These are phyloP conservation scores for Vanderwaltozyma polyspora DNA, from an alignment of 805 yeast genomes.

Conservation along the genomic window DNA sequence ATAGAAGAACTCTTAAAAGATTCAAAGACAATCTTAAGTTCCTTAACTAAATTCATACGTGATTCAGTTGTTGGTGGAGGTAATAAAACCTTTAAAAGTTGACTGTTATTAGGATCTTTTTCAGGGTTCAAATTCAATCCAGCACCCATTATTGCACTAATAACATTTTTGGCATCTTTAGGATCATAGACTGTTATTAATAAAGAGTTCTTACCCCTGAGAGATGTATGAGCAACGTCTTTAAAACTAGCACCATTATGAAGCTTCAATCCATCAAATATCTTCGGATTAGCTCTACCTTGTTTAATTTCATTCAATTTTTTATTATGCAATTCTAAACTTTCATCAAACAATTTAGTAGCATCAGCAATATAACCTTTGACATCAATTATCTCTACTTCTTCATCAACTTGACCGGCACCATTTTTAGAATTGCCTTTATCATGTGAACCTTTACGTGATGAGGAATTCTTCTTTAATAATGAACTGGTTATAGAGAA, in stretches of 20 bases:
- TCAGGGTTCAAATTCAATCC: constrained; percentile 73
- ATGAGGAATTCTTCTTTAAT: constrained; percentile 6
- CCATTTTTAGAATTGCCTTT: constrained; percentile 9
- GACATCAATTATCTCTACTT: constrained; percentile 20
- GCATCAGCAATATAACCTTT: constrained; percentile 4
- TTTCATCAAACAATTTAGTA: constrained; percentile 30
- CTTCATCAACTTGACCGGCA: constrained; percentile 23
- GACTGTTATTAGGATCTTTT: constrained; percentile 59
- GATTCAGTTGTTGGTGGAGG: constrained; percentile 68
- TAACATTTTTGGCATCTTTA: constrained; percentile 51
- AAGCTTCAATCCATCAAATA: constrained; percentile 52
- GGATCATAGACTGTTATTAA: constrained; percentile 85
- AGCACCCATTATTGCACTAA: constrained; percentile 59
- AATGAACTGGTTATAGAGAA: constrained; percentile 3
- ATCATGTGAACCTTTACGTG: constrained; percentile 3
- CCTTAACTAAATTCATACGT: constrained; percentile 42
- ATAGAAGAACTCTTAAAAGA: constrained; percentile 42
- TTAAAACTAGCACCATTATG: constrained; percentile 40
- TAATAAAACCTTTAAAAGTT: constrained; percentile 58
- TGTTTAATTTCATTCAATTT: constrained; percentile 51
- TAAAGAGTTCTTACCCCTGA: constrained; percentile 56
- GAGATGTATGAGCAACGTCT: constrained; percentile 57
- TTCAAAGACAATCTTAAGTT: constrained; percentile 57
- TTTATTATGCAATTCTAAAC: constrained; percentile 43
- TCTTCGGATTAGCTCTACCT: constrained; percentile 57